Evolutionary conservation across 2,329 filamentous ascomycete species (phyloP).

Genomic region (Berkeleyomyces basicola): DNA sequence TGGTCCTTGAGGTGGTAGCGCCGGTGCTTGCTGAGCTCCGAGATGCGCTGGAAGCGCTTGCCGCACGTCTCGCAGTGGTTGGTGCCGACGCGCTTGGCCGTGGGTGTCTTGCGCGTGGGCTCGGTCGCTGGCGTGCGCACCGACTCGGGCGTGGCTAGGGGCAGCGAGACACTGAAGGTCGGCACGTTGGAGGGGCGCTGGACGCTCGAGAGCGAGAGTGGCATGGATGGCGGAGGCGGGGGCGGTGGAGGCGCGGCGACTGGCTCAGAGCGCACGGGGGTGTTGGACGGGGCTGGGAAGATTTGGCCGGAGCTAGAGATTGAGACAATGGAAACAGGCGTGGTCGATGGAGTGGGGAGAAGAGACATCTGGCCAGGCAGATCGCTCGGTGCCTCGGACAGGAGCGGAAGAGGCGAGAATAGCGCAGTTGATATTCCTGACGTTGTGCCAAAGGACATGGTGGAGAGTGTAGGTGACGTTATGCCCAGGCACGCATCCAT

Average conservation of each 20-base stretch:
- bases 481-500: not conserved
- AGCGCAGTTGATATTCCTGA: not conserved
- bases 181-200: not conserved
- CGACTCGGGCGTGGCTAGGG: not conserved
- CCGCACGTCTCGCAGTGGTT: slow-evolving; percentile 11
- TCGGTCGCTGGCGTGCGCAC: slow-evolving; percentile 4
- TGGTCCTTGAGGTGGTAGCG: slow-evolving; percentile 17
- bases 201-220: not conserved
- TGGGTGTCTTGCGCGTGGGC: slow-evolving; percentile 4
- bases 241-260: not conserved
- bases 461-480: slow-evolving; percentile 4
- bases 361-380: slow-evolving; percentile 4
- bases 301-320: slow-evolving; percentile 9
- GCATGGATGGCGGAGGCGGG: not conserved
- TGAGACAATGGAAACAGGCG: slow-evolving; percentile 10
- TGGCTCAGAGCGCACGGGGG: slow-evolving; percentile 3
- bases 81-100: not conserved
- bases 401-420: slow-evolving; percentile 6
- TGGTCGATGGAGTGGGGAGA: slow-evolving; percentile 11
- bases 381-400: slow-evolving; percentile 6
- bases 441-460: slow-evolving; percentile 5
- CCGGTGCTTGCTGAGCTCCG: slow-evolving; percentile 15
- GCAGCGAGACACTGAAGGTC: not conserved
- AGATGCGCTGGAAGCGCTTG: slow-evolving; percentile 11
- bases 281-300: slow-evolving; percentile 7